phyloP scores from a whole-genome alignment of 306 rosid species.

The Medicago lupulina region DNA sequence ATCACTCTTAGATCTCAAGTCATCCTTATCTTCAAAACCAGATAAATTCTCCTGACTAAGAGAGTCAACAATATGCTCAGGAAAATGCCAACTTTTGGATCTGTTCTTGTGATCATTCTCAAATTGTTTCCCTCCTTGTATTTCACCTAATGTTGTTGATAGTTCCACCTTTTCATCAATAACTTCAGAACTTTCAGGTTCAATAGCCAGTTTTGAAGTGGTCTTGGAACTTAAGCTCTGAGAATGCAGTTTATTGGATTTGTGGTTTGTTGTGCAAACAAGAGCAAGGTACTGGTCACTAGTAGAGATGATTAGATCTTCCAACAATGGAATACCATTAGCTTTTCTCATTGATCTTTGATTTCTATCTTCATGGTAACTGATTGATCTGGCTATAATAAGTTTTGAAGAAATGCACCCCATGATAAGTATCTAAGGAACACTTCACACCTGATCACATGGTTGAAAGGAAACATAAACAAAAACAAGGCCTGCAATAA shows the following conservation, averaged over 20 bases:
- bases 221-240: conserved; percentile 40
- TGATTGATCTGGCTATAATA: conserved; percentile 47
- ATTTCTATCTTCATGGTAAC: conserved; percentile 50
- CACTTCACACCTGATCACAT: conserved; percentile 42
- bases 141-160: conserved; percentile 20
- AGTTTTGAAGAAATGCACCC: conserved; percentile 65
- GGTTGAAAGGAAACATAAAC: conserved; percentile 21
- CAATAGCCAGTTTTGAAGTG: conserved; percentile 33
- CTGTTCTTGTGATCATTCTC: conserved; percentile 35
- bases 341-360: conserved; percentile 37
- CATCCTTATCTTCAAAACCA: conserved; percentile 39
- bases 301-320: conserved; percentile 48
- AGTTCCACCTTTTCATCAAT: conserved; percentile 39
- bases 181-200: conserved; percentile 38
- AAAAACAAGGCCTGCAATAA: background rate
- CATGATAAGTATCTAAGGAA: conserved; percentile 42
- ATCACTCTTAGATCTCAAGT: conserved; percentile 36
- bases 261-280: conserved; percentile 18
- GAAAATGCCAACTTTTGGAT: conserved; percentile 53
- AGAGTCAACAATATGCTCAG: conserved; percentile 36
- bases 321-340: conserved; percentile 50
- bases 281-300: conserved; percentile 56
- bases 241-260: conserved; percentile 48
- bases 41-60: conserved; percentile 40
- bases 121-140: conserved; percentile 37